phyloP scores from a whole-genome alignment of 345 rosid species.

The Aegle marmelos region DNA sequence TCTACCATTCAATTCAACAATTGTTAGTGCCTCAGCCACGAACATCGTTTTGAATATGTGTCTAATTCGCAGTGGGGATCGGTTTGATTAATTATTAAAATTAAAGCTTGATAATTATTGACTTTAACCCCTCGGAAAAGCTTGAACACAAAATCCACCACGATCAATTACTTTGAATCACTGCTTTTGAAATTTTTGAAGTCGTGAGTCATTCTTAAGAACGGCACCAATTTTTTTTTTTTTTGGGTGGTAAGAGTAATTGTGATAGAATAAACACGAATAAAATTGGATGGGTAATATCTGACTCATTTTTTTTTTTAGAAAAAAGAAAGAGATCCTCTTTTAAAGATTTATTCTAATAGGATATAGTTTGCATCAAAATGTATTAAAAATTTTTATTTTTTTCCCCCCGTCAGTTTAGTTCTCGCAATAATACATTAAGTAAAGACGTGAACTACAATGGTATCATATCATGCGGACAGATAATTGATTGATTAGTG shows the following conservation, averaged over 20 bases:
- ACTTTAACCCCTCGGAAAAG: neutral
- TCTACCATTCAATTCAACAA: conserved; percentile 4
- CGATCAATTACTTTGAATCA: conserved; percentile 4
- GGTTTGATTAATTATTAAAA: neutral
- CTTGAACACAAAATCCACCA: neutral
- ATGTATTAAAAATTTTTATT: too few species aligned
- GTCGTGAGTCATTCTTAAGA: neutral
- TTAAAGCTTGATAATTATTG: neutral
- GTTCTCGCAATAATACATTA: too few species aligned
- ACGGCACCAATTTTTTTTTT: neutral
- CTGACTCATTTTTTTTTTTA: too few species aligned
- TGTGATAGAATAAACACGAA: neutral
- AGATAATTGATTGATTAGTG: neutral
- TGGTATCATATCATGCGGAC: too few species aligned
- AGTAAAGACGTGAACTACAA: too few species aligned
- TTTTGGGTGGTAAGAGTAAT: too few species aligned
- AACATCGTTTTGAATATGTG: neutral
- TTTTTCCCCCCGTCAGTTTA: too few species aligned
- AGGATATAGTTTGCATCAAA: too few species aligned
- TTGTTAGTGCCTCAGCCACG: conserved; percentile 5
- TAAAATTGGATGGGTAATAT: neutral
- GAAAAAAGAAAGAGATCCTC: too few species aligned
- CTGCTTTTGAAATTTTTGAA: neutral
- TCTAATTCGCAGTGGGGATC: neutral
- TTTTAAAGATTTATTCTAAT: too few species aligned